Percentiles rank a stretch among this genome's conserved stretches.
Evolutionary conservation across 495 filamentous ascomycete species (phyloP).

Genomic region (Lasiosphaeria miniovina): DNA sequence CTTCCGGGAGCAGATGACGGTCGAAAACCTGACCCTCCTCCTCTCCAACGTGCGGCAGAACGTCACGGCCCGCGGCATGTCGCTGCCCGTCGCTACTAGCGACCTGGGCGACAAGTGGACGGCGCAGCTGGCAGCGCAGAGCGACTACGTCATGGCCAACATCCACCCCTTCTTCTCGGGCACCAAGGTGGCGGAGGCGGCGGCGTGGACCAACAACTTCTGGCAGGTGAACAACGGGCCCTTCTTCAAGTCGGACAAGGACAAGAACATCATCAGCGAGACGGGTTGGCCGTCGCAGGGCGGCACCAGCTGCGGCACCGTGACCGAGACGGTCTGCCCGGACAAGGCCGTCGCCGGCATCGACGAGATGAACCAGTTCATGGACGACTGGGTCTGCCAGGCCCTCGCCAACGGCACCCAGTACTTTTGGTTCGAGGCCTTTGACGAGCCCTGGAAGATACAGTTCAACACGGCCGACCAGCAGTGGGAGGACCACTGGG

Average conservation of each 20-base stretch:
- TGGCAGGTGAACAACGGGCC: conserved; percentile 67
- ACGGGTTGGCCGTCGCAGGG: conserved; percentile 89
- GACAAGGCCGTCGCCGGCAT: conserved; percentile 74
- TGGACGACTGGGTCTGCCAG: conserved; percentile 82
- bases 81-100: conserved; percentile 78
- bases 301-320: conserved; percentile 71
- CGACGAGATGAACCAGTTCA: conserved; percentile 78
- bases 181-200: conserved; percentile 61
- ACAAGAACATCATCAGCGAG: conserved; percentile 75
- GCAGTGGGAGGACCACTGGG: conserved; percentile 96
- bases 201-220: conserved; percentile 81
- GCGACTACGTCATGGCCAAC: conserved; percentile 93
- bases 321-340: conserved; percentile 47
- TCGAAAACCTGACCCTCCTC: conserved; percentile 59
- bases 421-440: conserved; percentile 97
- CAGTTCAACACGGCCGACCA: conserved; percentile 63
- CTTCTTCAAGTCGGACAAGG: conserved; percentile 54
- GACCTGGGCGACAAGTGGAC: conserved; percentile 93
- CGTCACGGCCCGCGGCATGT: conserved; percentile 60
- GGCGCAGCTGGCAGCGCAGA: conserved; percentile 56
- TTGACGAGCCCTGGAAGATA: conserved; percentile 94
- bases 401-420: conserved; percentile 75
- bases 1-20: conserved; percentile 71
- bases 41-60: conserved; percentile 67
- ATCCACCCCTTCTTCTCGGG: conserved; percentile 97